Percentiles rank a stretch among this genome's conserved stretches.
Evolutionary conservation across 441 rosid genomes (phyloP).

Genomic region (Gossypium davidsonii): DNA sequence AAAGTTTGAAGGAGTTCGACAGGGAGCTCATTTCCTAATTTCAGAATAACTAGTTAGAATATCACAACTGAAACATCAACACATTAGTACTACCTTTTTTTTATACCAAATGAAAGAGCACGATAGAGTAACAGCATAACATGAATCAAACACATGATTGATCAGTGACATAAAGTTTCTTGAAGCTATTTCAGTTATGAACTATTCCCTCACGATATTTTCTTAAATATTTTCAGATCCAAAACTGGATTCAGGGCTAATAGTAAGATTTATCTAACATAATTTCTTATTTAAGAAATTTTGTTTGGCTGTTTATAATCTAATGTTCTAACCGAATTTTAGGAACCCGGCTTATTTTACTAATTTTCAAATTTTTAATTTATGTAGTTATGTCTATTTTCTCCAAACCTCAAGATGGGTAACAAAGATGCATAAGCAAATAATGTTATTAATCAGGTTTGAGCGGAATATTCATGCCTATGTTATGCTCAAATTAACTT

Average conservation of each 20-base stretch:
- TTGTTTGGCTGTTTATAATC: background rate
- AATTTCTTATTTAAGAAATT: background rate
- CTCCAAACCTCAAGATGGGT: background rate
- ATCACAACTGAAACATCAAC: slow-evolving; percentile 11
- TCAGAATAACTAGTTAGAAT: slow-evolving; percentile 27
- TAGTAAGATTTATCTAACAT: background rate
- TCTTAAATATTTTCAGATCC: background rate
- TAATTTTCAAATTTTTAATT: background rate
- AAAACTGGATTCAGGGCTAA: background rate
- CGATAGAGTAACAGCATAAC: background rate
- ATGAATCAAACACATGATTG: background rate
- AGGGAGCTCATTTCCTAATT: slow-evolving; percentile 87
- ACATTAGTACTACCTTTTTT: background rate
- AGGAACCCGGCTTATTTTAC: background rate
- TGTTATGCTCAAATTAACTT: background rate
- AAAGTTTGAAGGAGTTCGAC: slow-evolving; percentile 73
- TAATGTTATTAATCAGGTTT: background rate
- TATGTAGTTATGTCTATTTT: background rate
- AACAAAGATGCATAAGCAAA: background rate
- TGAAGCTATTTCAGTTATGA: background rate
- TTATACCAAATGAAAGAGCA: background rate
- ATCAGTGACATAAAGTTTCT: background rate
- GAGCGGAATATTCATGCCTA: background rate
- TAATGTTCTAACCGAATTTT: background rate
- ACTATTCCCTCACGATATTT: background rate